These are phyloP conservation scores for Scheffersomyces ergatensis DNA, from an alignment of 805 yeast species.

Conservation along the genomic window DNA sequence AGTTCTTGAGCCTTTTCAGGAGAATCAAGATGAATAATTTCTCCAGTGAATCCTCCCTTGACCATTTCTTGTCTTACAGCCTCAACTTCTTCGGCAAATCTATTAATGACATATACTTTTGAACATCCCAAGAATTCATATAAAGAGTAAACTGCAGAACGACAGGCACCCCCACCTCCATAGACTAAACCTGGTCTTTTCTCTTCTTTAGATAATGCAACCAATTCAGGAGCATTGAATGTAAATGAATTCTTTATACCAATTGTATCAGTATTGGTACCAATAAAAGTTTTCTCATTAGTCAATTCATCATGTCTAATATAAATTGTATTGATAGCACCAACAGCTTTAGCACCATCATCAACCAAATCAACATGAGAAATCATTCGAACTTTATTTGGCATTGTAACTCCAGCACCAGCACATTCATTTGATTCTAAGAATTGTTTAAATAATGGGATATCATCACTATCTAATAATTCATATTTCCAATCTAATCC, in stretches of 20 bases:
- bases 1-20: constrained; percentile 19
- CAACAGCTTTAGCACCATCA: constrained; percentile 26
- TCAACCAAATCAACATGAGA: constrained; percentile 24
- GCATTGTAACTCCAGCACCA: constrained; percentile 32
- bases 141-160: constrained; percentile 30
- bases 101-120: constrained; percentile 25
- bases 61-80: constrained; percentile 16
- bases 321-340: constrained; percentile 33
- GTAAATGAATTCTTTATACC: constrained; percentile 28
- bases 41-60: constrained; percentile 19
- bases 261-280: constrained; percentile 32
- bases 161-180: constrained; percentile 36
- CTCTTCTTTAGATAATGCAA: constrained; percentile 3
- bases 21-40: constrained; percentile 21
- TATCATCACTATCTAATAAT: constrained; percentile 19
- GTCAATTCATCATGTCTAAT: constrained; percentile 12
- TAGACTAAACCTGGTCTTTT: constrained; percentile 27
- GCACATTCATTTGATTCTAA: constrained; percentile 10
- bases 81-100: constrained; percentile 24
- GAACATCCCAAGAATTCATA: constrained; percentile 21
- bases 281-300: constrained; percentile 15
- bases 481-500: constrained; percentile 23
- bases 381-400: constrained; percentile 24
- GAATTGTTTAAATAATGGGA: constrained; percentile 12
- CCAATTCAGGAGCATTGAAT: constrained; percentile 4